Evolutionary conservation across 129 eudicot species (phyloP).

Genomic region (Deinandra increscens): DNA sequence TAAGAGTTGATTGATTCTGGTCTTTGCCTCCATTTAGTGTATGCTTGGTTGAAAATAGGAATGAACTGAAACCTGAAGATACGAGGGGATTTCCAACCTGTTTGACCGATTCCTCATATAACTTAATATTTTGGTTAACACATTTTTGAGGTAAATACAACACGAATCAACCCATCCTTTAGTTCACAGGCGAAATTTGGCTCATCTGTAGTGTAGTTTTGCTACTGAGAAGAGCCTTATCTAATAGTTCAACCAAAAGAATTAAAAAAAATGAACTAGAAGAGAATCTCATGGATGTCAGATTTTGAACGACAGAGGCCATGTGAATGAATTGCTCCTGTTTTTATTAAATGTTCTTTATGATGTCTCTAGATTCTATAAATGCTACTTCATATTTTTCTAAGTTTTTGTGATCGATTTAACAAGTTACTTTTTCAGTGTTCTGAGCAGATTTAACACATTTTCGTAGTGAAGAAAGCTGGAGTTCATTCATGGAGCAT

Average conservation of each 20-base stretch:
- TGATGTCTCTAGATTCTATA: neutral
- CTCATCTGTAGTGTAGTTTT: neutral
- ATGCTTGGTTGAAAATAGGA: too few species aligned
- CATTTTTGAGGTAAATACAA: neutral
- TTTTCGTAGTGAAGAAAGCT: slow-evolving; percentile 20
- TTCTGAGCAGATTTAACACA: slow-evolving; percentile 21
- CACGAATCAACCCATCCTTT: neutral
- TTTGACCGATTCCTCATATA: neutral
- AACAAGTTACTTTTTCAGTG: slow-evolving; percentile 1
- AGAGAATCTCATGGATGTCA: neutral
- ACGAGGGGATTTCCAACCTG: neutral
- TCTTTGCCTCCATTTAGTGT: too few species aligned
- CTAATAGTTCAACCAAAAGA: slow-evolving; percentile 2
- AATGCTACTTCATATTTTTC: slow-evolving; percentile 5
- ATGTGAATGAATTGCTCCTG: neutral
- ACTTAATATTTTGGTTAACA: neutral
- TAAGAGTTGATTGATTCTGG: too few species aligned
- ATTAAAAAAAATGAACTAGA: neutral
- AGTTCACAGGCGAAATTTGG: neutral
- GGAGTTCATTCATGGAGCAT: slow-evolving; percentile 6
- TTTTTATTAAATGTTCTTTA: too few species aligned
- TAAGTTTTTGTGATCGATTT: slow-evolving; percentile 9
- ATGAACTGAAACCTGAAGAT: too few species aligned
- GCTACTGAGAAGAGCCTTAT: slow-evolving; percentile 6
- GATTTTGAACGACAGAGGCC: neutral